Evolutionary conservation across 2,329 filamentous ascomycete genomes (phyloP), one percentile per base, ranked within the genome.

Genomic region (Massarina eburnea): DNA sequence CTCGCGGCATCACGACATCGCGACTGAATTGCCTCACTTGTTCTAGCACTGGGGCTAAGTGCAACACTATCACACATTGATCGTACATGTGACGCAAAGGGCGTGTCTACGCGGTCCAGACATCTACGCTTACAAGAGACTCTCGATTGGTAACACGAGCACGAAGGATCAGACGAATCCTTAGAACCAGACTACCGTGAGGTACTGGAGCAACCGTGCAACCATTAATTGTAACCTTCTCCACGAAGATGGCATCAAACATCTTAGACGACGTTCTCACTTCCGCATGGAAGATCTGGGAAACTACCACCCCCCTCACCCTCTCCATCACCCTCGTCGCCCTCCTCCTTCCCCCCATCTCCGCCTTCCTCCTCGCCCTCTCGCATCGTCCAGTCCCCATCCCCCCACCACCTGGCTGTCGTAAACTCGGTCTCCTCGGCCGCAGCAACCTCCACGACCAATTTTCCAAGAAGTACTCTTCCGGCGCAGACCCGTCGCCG

Each of bases 401-500:
- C 18, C 57, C 63, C 19, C 56, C 68, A 8, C 68, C 68, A 18
- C 48, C 61, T 47, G 80, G 80, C 45, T 83, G 80, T 55, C 71
- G 73, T 41, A 79, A 74, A 57, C 59, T 83, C 10, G 79, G 79
- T 14, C 60, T 81, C 30, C 18, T 67, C 67, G 51, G 71, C 58
- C 46, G 69, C 38, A 80, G 75, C 55, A 82, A 84, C 54, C 67
- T 84, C 3, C 57, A 67, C 21, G 81, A 85, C 59, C 79, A 84
- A 60, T 80, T 76, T 53, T 72, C 80, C 36, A 71, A 72, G 9
- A 75, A 74, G 42, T 81, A 79, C 59, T 71, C 55, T 29, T 48
- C 56, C 40, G 65, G 62, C 30, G 58, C 46, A 9, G 62, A 63
- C 15, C 47, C 60, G 14, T 56, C 58, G 2, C 49, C 55, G 12